Evolutionary conservation across 2,329 filamentous ascomycete genomes (phyloP).

Genomic region (Cercospora canescens): DNA sequence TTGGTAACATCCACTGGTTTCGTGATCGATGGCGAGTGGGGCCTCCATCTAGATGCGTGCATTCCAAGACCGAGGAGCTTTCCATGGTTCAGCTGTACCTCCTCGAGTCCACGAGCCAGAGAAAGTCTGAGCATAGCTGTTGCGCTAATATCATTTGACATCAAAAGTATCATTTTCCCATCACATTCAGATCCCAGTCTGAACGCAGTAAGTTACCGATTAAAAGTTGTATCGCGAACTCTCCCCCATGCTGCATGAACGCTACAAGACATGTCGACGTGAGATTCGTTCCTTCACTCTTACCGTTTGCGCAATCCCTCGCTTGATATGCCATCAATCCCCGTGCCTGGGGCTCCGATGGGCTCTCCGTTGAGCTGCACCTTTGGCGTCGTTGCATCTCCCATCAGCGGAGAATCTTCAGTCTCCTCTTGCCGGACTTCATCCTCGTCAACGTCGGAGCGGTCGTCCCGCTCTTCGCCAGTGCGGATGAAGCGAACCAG

Average conservation of each 20-base stretch:
- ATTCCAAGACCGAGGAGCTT: no score
- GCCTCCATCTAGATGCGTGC: no score
- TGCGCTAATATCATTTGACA: not conserved
- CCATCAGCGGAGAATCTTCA: slow-evolving; percentile 23
- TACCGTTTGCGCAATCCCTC: slow-evolving; percentile 16
- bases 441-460: slow-evolving; percentile 70
- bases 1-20: no score
- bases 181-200: not conserved
- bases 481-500: slow-evolving; percentile 68
- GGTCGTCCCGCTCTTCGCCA: slow-evolving; percentile 66
- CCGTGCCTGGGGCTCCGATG: slow-evolving; percentile 21
- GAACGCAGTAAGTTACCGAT: not conserved
- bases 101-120: no score
- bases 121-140: no score
- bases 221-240: not conserved
- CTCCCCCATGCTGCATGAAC: not conserved
- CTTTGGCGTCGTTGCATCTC: slow-evolving; percentile 15
- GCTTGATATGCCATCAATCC: slow-evolving; percentile 11
- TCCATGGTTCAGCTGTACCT: no score
- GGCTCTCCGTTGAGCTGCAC: slow-evolving; percentile 24
- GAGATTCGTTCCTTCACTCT: not conserved
- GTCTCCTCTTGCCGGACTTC: slow-evolving; percentile 47
- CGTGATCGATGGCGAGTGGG: no score
- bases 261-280: not conserved
- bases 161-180: not conserved